Conservation (phyloP, 164 flowering plant genomes). For the Umbilicus rupestris region DNA sequence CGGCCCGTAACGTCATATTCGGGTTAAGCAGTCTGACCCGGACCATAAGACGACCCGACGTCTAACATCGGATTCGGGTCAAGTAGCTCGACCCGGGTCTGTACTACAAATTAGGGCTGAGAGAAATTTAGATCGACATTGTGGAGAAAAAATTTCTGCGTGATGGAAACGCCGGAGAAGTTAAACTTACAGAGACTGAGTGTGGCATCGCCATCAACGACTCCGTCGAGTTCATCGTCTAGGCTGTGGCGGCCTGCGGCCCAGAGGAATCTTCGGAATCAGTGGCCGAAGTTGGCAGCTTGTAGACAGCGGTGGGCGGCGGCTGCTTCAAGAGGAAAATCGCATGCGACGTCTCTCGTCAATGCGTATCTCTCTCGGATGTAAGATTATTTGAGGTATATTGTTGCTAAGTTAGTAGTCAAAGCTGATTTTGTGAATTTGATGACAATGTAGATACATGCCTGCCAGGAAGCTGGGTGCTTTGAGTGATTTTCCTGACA, state of each 20-base stretch:
- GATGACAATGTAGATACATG: slow-evolving; percentile 31
- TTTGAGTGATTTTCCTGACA: slow-evolving; percentile 47
- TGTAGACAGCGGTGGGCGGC: slow-evolving; percentile 46
- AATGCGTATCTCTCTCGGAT: slow-evolving; percentile 56
- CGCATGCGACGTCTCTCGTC: slow-evolving; percentile 61
- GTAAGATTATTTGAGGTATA: slow-evolving; percentile 17
- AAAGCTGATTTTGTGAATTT: not conserved
- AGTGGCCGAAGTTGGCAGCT: slow-evolving; percentile 65
- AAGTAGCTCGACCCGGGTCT: too few relatives aligned
- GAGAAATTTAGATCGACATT: too few relatives aligned
- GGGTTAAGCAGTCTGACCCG: too few relatives aligned
- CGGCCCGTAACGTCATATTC: too few relatives aligned
- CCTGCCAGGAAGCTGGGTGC: slow-evolving; percentile 58
- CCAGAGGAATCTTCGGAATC: slow-evolving; percentile 73
- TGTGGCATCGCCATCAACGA: slow-evolving; percentile 17
- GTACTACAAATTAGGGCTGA: too few relatives aligned
- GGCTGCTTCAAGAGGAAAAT: slow-evolving; percentile 41
- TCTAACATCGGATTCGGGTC: too few relatives aligned
- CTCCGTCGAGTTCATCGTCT: slow-evolving; percentile 23
- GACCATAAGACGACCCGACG: too few relatives aligned
- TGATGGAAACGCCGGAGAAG: slow-evolving; percentile 3
- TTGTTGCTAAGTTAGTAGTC: not conserved
- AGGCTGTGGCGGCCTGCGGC: slow-evolving; percentile 85
- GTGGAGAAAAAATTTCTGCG: too few relatives aligned
- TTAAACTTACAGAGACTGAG: not conserved